phyloP scores from a whole-genome alignment of 2,329 filamentous ascomycete genomes.

The Mariannaea sp. region DNA sequence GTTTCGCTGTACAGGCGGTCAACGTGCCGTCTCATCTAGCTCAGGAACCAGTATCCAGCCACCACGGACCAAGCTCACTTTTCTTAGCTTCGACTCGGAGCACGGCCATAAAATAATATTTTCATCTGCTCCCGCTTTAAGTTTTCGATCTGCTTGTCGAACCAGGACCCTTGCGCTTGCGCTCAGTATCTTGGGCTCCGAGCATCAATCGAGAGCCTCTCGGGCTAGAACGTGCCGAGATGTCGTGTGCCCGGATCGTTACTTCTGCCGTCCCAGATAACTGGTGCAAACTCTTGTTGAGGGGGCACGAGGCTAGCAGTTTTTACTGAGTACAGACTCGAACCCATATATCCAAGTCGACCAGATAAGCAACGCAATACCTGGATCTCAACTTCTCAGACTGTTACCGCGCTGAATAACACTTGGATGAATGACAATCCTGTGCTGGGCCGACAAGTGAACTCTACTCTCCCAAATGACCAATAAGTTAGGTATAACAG shows the following conservation, averaged over 20 bases:
- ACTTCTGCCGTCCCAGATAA: background rate
- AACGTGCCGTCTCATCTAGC: background rate
- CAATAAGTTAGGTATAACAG: too few relatives aligned
- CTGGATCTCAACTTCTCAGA: background rate
- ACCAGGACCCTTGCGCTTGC: background rate
- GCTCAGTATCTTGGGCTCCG: background rate
- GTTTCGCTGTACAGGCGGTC: too few relatives aligned
- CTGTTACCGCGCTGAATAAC: background rate
- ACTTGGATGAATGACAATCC: constrained; percentile 6
- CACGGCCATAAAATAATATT: background rate
- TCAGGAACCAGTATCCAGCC: constrained; percentile 16
- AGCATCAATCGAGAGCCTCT: background rate
- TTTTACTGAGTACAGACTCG: too few relatives aligned
- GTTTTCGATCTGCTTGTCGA: background rate
- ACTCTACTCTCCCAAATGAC: background rate
- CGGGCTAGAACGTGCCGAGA: background rate
- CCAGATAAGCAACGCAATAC: too few relatives aligned
- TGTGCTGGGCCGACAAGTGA: background rate
- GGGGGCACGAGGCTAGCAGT: too few relatives aligned
- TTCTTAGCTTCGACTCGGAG: constrained; percentile 10
- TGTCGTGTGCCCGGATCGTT: background rate
- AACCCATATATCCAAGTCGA: too few relatives aligned
- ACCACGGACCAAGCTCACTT: constrained; percentile 8
- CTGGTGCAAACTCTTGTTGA: too few relatives aligned
- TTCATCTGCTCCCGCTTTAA: background rate